Conservation (phyloP, 495 filamentous ascomycete genomes). For the Xylaria castorea region DNA sequence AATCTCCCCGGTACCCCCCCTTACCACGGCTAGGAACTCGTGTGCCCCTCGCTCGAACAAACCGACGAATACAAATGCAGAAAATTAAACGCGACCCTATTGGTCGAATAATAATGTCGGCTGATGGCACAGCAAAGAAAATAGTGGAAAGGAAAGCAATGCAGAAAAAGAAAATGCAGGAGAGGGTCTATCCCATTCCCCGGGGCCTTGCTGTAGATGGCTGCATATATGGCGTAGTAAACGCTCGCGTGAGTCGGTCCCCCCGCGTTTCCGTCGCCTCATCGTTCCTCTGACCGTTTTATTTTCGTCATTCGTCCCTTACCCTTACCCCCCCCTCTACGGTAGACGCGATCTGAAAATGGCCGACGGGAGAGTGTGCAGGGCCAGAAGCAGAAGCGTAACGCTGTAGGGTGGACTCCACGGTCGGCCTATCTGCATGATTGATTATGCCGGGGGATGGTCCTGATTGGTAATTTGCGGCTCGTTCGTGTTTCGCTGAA, state of each 20-base stretch:
- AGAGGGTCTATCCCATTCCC: conserved; percentile 23
- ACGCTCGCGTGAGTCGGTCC: conserved; percentile 22
- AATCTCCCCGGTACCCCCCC: conserved; percentile 10
- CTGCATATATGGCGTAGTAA: conserved; percentile 24
- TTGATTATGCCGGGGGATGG: conserved; percentile 41
- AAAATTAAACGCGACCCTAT: conserved; percentile 22
- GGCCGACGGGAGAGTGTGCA: conserved; percentile 16
- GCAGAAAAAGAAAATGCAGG: conserved; percentile 3
- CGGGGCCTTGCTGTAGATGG: conserved; percentile 26
- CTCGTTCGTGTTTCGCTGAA: conserved; percentile 35
- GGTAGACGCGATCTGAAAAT: conserved; percentile 24
- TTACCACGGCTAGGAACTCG: conserved; percentile 13
- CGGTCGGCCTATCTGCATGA: conserved; percentile 40
- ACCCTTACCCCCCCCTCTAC: conserved; percentile 5
- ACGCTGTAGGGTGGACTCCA: conserved; percentile 36
- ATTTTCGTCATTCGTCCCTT: conserved; percentile 16
- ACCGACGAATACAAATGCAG: conserved; percentile 26
- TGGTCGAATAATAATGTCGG: conserved; percentile 21
- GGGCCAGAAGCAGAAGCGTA: conserved; percentile 33
- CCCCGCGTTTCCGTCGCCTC: conserved; percentile 26
- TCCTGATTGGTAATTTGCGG: conserved; percentile 40
- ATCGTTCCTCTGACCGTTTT: conserved; percentile 24
- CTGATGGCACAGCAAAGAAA: conserved; percentile 28
- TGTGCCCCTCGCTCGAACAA: conserved; percentile 19
- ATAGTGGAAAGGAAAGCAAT: conserved; percentile 13